Conservation (phyloP, 495 filamentous ascomycete species). For the Lentithecium fluviatile region DNA sequence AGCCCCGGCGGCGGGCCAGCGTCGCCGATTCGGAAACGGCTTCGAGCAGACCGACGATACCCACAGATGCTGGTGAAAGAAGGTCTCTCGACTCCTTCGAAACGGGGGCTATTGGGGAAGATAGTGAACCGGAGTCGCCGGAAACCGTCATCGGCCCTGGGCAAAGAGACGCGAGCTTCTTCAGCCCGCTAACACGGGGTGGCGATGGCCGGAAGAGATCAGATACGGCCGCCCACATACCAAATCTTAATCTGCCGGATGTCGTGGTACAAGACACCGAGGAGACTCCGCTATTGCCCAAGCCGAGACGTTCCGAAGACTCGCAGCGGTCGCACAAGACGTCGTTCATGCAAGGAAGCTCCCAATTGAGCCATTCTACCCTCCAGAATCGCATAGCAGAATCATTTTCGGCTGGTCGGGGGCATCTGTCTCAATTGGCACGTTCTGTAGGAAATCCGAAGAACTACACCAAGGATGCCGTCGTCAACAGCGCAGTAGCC, state of each 20-base stretch:
- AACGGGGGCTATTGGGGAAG: conserved; percentile 53
- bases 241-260: conserved; percentile 12
- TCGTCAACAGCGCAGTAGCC: conserved; percentile 64
- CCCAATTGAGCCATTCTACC: background rate
- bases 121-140: conserved; percentile 37
- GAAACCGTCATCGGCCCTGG: conserved; percentile 29
- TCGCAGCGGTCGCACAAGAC: background rate
- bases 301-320: conserved; percentile 40
- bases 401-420: conserved; percentile 10
- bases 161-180: conserved; percentile 4
- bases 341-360: background rate
- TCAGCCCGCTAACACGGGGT: background rate
- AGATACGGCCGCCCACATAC: background rate
- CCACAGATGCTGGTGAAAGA: conserved; percentile 20
- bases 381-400: conserved; percentile 8
- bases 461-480: conserved; percentile 63
- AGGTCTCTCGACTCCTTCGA: conserved; percentile 32
- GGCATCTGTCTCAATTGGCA: conserved; percentile 8
- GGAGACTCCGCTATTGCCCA: conserved; percentile 48
- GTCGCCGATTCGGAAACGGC: conserved; percentile 24
- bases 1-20: conserved; percentile 21
- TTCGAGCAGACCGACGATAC: conserved; percentile 27
- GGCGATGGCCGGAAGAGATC: background rate
- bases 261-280: conserved; percentile 39
- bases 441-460: conserved; percentile 56